phyloP scores from a whole-genome alignment of 2,329 filamentous ascomycete genomes.

The Lachnellula cervina region DNA sequence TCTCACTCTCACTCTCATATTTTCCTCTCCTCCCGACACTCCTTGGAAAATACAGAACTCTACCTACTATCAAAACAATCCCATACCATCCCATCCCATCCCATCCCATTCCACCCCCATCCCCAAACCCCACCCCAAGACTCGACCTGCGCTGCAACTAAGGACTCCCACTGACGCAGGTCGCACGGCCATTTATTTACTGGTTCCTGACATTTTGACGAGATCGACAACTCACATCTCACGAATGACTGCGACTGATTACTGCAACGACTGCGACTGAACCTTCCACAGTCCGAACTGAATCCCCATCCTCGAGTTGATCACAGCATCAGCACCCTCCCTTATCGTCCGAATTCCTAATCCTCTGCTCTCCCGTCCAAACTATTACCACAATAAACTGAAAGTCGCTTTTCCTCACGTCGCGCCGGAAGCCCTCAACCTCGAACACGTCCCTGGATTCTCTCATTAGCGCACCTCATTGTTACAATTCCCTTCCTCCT shows the following conservation, averaged over 20 bases:
- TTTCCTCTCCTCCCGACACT: constrained; percentile 5
- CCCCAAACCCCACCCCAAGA: no score
- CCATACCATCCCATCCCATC: background rate
- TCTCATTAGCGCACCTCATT: constrained; percentile 1
- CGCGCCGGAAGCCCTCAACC: constrained; percentile 10
- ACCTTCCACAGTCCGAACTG: background rate
- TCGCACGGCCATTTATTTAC: constrained; percentile 15
- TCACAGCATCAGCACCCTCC: background rate
- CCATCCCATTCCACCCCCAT: background rate
- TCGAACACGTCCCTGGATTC: constrained; percentile 11
- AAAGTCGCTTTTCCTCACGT: constrained; percentile 7
- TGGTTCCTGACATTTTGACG: constrained; percentile 13
- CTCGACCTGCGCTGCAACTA: background rate
- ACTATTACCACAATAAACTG: background rate
- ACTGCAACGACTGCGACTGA: background rate
- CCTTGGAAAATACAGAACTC: constrained; percentile 11
- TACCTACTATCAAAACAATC: background rate
- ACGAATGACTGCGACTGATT: constrained; percentile 8
- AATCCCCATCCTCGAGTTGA: no score
- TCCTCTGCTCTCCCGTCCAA: constrained; percentile 4
- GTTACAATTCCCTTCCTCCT: constrained; percentile 7
- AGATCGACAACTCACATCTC: constrained; percentile 21
- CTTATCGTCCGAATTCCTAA: constrained; percentile 2
- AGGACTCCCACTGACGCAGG: constrained; percentile 9
- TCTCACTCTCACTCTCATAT: background rate